Base-by-base conservation (phyloP, 164 flowering plant species). In the Liriodendron chinense region DNA sequence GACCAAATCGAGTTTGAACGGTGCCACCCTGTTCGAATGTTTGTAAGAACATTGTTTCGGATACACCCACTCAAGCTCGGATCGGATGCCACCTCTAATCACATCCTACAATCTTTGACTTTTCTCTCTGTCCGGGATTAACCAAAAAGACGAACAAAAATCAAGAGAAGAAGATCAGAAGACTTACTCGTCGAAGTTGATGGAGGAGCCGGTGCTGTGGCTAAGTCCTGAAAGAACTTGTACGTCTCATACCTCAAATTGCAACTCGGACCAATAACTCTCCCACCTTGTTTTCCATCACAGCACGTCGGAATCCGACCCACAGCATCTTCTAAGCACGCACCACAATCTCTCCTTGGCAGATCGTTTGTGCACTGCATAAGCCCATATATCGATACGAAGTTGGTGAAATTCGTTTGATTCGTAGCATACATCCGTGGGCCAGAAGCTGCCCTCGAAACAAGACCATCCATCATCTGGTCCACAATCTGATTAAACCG, bases 321-420 rank as follows among this genome's bases (percentile, higher is more conserved):
- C 7, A 78, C 3, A 0, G 76, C 76, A 12, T 28, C 12, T 0
- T 7, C 9, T 68, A 85, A 70, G 73, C 87, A 85, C 1, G 5
- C 48, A 1, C 21, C 1, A 47, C 87, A 85, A 5, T 53, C 28
- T 10, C 7, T 28, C 9, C 0, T 5, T 0, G 75, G 24, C 16
- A 83, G 47, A 72, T 81, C 82, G 61, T 75, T 69, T 0, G 80
- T 81, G 25, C 87, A 83, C 77, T 85, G 85, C 2, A 61, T 78
- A 5, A 78, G 79, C 1, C 79, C 79, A 72, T 78, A 79, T 6
- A 82, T 43, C 1, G 9, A 70, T 2, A 8, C 14, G 1, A 74
- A 72, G n/a, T 18, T 16, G 0, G 77, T 26, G n/a, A 74, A 1
- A 0, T 18, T 69, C 1, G 74, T 68, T 20, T 76, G 65, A 16